Conservation (phyloP, 2,329 filamentous ascomycete genomes). For the Ceratocystis destructans region DNA sequence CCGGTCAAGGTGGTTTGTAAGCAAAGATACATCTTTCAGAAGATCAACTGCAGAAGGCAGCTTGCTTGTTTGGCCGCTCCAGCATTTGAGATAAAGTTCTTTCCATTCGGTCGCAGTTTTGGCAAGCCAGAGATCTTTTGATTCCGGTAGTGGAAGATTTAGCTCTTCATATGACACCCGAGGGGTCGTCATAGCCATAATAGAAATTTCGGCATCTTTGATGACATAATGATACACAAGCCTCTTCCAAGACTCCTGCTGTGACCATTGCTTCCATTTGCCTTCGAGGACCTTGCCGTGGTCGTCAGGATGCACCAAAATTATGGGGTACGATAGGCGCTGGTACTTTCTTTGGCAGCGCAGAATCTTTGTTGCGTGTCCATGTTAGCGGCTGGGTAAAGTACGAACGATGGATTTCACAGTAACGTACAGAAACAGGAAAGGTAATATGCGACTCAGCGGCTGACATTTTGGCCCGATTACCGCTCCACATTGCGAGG, state of each 20-base stretch:
- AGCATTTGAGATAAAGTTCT: conserved; percentile 36
- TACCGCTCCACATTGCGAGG: conserved; percentile 41
- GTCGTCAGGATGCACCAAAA: conserved; percentile 40
- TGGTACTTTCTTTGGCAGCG: conserved; percentile 45
- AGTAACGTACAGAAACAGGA: conserved; percentile 31
- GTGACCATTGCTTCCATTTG: conserved; percentile 54
- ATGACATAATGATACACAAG: conserved; percentile 52
- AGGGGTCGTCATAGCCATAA: conserved; percentile 50
- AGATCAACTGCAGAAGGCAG: conserved; percentile 42
- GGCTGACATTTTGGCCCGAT: conserved; percentile 43
- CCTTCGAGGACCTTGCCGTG: conserved; percentile 41
- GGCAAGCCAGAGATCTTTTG: conserved; percentile 52
- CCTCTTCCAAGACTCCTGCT: conserved; percentile 52
- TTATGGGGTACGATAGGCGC: conserved; percentile 37
- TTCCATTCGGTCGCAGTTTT: conserved; percentile 52
- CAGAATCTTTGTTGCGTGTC: conserved; percentile 33
- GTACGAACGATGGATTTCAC: neutral
- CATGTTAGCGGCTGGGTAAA: conserved; percentile 19
- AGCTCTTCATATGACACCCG: conserved; percentile 57
- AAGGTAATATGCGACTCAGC: conserved; percentile 37
- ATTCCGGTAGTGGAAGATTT: conserved; percentile 49
- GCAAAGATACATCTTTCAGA: conserved; percentile 41
- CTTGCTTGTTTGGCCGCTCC: conserved; percentile 29
- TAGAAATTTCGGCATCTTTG: conserved; percentile 52
- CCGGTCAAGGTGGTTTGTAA: conserved; percentile 35